phyloP scores from a whole-genome alignment of 306 rosid species.

The Neltuma alba region DNA sequence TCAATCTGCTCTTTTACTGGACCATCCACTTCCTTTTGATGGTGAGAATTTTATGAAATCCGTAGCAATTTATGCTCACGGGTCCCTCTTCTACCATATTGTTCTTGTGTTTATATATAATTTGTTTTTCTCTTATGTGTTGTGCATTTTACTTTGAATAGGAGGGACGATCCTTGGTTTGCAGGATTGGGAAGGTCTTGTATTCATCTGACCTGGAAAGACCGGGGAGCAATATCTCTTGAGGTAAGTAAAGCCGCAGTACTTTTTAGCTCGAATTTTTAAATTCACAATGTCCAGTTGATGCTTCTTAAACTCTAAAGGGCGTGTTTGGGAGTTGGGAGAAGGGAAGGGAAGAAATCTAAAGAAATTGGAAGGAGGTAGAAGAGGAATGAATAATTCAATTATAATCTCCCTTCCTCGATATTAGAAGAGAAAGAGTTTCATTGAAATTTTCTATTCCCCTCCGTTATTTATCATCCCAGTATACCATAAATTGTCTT shows the following conservation, averaged over 20 bases:
- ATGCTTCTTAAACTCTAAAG: conserved; percentile 18
- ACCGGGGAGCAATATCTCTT: conserved; percentile 85
- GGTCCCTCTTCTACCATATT: background rate
- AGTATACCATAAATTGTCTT: background rate
- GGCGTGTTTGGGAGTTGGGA: background rate
- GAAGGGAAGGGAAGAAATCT: background rate
- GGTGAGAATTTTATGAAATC: background rate
- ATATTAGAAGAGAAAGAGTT: background rate
- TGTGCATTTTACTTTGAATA: conserved; percentile 34
- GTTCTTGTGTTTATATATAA: conserved; percentile 25
- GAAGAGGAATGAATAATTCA: background rate
- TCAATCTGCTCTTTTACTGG: background rate
- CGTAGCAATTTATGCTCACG: background rate
- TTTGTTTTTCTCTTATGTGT: conserved; percentile 12
- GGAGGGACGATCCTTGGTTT: conserved; percentile 97
- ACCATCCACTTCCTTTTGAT: conserved; percentile 1
- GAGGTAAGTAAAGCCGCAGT: conserved; percentile 57
- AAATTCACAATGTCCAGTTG: conserved; percentile 13
- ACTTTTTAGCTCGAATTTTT: conserved; percentile 28
- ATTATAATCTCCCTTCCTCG: background rate
- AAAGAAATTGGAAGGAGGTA: background rate
- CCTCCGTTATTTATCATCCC: background rate
- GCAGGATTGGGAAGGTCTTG: conserved; percentile 86
- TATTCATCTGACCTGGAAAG: conserved; percentile 93
- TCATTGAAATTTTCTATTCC: background rate